Evolutionary conservation across 2,329 filamentous ascomycete species (phyloP).

Genomic region (Stemphylium lycopersici): DNA sequence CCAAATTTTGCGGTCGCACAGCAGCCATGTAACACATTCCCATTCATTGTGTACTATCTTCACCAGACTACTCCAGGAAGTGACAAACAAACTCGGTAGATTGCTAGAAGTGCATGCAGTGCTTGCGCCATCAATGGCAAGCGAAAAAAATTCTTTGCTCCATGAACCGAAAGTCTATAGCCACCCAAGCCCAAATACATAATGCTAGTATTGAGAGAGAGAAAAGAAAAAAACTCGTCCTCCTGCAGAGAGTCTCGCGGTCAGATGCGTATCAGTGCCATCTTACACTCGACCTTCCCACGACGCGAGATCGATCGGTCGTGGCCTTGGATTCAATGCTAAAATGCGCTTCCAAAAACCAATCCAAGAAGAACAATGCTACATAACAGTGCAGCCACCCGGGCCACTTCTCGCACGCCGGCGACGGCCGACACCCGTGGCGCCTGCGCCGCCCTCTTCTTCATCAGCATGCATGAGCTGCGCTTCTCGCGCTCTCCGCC

Average conservation of each 20-base stretch:
- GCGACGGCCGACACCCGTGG: conserved; percentile 49
- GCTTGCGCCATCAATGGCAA: neutral
- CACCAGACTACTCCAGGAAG: too few relatives aligned
- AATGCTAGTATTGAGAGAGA: neutral
- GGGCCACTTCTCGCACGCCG: conserved; percentile 56
- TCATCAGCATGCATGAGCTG: conserved; percentile 81
- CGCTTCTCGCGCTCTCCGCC: conserved; percentile 80
- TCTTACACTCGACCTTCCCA: neutral
- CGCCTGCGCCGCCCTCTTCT: conserved; percentile 64
- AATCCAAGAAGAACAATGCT: conserved; percentile 16
- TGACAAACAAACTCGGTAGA: neutral
- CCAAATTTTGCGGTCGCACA: too few relatives aligned
- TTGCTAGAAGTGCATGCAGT: too few relatives aligned
- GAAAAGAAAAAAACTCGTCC: neutral
- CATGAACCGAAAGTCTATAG: conserved; percentile 4
- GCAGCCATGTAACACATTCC: too few relatives aligned
- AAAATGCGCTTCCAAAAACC: neutral
- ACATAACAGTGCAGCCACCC: conserved; percentile 57
- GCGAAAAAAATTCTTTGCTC: neutral
- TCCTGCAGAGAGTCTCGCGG: neutral
- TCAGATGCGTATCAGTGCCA: neutral
- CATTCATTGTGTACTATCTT: too few relatives aligned
- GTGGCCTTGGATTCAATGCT: neutral
- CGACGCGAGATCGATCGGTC: neutral
- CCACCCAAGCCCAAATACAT: conserved; percentile 13